These are phyloP conservation scores for Nymphaea colorata DNA, from an alignment of 164 flowering plant genomes.

Conservation along the genomic window DNA sequence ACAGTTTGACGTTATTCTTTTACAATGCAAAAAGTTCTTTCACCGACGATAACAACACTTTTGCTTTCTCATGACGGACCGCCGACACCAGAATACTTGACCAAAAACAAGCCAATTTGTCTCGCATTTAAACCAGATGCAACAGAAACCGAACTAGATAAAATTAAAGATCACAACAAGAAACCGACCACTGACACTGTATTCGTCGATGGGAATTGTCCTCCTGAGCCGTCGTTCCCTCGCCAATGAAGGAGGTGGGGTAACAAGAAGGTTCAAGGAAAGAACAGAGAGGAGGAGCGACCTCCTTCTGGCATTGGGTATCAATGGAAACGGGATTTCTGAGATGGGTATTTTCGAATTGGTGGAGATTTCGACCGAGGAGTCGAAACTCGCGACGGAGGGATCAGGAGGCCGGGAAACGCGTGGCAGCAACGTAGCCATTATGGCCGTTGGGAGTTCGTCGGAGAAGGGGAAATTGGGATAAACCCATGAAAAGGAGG, in stretches of 20 bases:
- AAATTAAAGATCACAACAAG: not conserved
- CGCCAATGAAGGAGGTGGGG: constrained; percentile 24
- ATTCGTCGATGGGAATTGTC: constrained; percentile 68
- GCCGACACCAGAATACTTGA: too few relatives aligned
- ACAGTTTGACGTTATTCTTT: too few relatives aligned
- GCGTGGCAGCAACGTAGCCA: not conserved
- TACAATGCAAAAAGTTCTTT: too few relatives aligned
- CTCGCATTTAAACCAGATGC: too few relatives aligned
- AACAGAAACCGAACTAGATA: too few relatives aligned
- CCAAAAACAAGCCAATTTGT: too few relatives aligned
- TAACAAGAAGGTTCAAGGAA: constrained; percentile 28
- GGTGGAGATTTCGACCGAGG: not conserved
- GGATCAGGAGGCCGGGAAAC: not conserved
- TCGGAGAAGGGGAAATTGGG: not conserved
- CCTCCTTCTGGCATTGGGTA: constrained; percentile 52
- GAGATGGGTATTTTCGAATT: not conserved
- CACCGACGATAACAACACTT: too few relatives aligned
- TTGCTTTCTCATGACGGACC: too few relatives aligned
- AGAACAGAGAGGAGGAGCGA: constrained; percentile 40
- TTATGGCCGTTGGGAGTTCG: not conserved
- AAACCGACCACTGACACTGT: constrained; percentile 36
- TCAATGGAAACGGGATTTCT: not conserved
- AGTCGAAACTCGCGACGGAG: not conserved
- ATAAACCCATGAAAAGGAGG: not conserved
- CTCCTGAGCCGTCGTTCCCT: constrained; percentile 68